phyloP scores from a whole-genome alignment of 495 filamentous ascomycete species.

The Lichina pygmaea region DNA sequence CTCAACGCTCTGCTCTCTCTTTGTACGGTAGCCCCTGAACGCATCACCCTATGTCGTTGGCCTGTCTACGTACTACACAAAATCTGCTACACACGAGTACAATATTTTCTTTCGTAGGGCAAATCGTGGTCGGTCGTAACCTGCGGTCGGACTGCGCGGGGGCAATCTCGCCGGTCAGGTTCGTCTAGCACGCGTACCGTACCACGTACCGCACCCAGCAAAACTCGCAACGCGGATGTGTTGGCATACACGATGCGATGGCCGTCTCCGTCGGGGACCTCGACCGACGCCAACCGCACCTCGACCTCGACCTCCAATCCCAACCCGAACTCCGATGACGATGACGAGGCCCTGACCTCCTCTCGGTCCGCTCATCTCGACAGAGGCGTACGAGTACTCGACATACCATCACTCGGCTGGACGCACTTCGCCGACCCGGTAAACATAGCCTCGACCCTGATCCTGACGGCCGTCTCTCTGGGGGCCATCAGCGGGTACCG shows the following conservation, averaged over 20 bases:
- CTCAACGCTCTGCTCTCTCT: not conserved
- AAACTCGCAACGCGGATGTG: too few species aligned
- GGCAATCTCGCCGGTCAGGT: too few species aligned
- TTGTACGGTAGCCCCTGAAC: not conserved
- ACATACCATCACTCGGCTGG: slow-evolving; percentile 20
- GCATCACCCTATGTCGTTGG: too few species aligned
- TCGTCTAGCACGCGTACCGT: too few species aligned
- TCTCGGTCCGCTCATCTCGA: slow-evolving; percentile 19
- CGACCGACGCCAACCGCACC: too few species aligned
- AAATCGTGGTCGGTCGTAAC: too few species aligned
- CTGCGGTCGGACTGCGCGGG: too few species aligned
- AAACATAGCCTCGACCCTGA: slow-evolving; percentile 34
- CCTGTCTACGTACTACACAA: too few species aligned
- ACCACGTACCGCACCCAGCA: too few species aligned
- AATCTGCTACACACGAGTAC: too few species aligned
- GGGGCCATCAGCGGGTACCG: slow-evolving; percentile 33
- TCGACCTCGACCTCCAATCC: not conserved
- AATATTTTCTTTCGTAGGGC: too few species aligned
- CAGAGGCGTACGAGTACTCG: slow-evolving; percentile 21
- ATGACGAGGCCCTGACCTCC: slow-evolving; percentile 4
- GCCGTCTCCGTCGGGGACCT: slow-evolving; percentile 6
- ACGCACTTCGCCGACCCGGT: slow-evolving; percentile 31
- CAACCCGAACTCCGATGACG: slow-evolving; percentile 1
- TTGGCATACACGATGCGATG: slow-evolving; percentile 6
- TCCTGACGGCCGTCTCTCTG: slow-evolving; percentile 43